Base-by-base conservation (phyloP, 2,329 filamentous ascomycete species). In the Verticillium klebahnii region DNA sequence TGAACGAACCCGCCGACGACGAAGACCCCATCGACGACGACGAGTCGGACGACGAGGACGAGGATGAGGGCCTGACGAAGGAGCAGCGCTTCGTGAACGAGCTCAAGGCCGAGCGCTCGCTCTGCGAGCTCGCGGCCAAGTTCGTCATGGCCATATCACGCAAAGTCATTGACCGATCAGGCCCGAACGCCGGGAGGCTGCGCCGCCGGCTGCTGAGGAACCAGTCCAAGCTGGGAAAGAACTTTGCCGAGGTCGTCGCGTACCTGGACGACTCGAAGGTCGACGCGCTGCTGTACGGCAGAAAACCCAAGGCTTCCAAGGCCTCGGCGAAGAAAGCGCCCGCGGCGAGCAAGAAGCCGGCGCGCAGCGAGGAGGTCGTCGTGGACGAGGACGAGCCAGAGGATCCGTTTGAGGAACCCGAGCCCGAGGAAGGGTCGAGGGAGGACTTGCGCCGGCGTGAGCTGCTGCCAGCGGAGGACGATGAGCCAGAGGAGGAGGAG, bases 51-150 rank as follows among this genome's bases (percentile, higher is more conserved):
- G 81, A 84, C 5, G 78, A 80, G 2, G 79, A 86, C 19, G 83
- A 87, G 25, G 81, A 85, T 62, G 78, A 84, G 63, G 79, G 78
- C 23, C 71, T 85, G 52, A 80, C 85, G 34, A 80, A 82, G 60
- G 80, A 83, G 69, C 80, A 90, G 69, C 83, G 85, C 62, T 80
- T 86, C 67, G 83, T 88, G 57, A 83, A 84, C 45, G 85, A 88
- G 61, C 82, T 97, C 37, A 82, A 93, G 62, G 88, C 92, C 0
- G 95, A 98, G 75, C 90, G 94, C 71, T 86, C 88, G 23, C 83
- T 98, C 1, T 98, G 94, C 74, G 90, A 94, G 69, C 81, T 97
- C 31, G 89, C 93, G 0, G 89, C 88, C 65, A 96, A 95, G 72
- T 85, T 96, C 54, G 90, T 97, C 40, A 84, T 96, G 52, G 90